phyloP scores from a whole-genome alignment of 805 yeast species.

The Ogataea kodamae region DNA sequence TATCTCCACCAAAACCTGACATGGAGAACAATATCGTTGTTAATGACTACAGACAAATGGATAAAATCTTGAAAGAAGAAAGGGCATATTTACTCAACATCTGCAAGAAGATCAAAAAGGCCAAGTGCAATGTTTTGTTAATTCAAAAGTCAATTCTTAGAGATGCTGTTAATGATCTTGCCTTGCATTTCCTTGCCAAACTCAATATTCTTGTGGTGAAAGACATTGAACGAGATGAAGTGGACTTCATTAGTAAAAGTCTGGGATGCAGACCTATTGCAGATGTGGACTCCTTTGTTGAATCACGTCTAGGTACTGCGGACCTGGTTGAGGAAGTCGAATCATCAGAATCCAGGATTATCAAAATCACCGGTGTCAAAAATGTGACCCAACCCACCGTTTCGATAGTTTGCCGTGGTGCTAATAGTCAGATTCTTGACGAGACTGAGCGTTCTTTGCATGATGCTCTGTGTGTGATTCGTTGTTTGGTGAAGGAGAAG shows the following conservation, averaged over 20 bases:
- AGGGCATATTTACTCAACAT: conserved; percentile 91
- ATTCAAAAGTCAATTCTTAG: conserved; percentile 91
- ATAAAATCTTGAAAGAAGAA: conserved; percentile 95
- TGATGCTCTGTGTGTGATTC: conserved; percentile 91
- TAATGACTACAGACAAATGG: conserved; percentile 98
- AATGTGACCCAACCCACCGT: conserved; percentile 61
- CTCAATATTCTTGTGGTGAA: conserved; percentile 90
- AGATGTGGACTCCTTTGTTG: conserved; percentile 88
- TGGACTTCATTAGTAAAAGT: conserved; percentile 82
- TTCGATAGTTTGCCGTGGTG: conserved; percentile 92
- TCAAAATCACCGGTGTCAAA: conserved; percentile 80
- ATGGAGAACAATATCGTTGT: conserved; percentile 97
- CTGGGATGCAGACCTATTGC: conserved; percentile 96
- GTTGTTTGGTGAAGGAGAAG: conserved; percentile 83
- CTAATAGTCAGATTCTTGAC: conserved; percentile 83
- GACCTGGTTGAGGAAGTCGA: conserved; percentile 91
- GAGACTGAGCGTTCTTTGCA: conserved; percentile 97
- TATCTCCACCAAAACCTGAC: conserved; percentile 95
- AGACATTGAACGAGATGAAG: conserved; percentile 94
- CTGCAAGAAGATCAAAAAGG: conserved; percentile 93
- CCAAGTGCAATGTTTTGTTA: conserved; percentile 89
- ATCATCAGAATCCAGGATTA: conserved; percentile 84
- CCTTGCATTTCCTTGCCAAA: conserved; percentile 91
- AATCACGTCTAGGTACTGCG: conserved; percentile 87
- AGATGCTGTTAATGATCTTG: conserved; percentile 92